A percentile compares a stretch with the other conserved stretches of the same genome.
phyloP scores from a whole-genome alignment of 2,329 filamentous ascomycete species.

The Fusarium metavorans region DNA sequence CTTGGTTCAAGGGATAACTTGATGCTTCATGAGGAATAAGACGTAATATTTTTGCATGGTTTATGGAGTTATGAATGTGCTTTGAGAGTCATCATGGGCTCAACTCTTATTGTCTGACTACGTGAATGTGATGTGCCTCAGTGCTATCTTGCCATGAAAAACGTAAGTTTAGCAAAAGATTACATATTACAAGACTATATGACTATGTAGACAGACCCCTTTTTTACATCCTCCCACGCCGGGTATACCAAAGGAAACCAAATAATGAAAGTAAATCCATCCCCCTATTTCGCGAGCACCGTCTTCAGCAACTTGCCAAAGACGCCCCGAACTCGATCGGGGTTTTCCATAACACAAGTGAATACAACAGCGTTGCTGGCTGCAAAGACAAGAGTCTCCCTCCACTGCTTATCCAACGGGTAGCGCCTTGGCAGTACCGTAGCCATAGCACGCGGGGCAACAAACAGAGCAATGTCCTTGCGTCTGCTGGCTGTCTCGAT shows the following conservation, averaged over 20 bases:
- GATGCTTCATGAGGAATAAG: not conserved
- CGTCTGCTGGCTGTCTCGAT: constrained; percentile 74
- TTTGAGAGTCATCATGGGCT: not conserved
- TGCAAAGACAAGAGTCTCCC: constrained; percentile 75
- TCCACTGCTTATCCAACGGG: constrained; percentile 70
- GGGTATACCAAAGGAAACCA: not conserved
- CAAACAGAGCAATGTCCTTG: constrained; percentile 84
- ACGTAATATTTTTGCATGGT: constrained; percentile 3
- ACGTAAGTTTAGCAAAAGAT: not conserved
- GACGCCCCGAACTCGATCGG: constrained; percentile 73
- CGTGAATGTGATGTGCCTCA: not conserved
- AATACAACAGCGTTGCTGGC: constrained; percentile 77
- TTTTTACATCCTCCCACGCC: not conserved
- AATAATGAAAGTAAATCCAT: not conserved
- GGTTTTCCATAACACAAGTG: constrained; percentile 73
- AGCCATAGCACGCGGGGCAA: constrained; percentile 81
- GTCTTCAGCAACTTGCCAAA: constrained; percentile 70
- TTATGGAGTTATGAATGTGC: constrained; percentile 11
- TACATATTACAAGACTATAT: constrained; percentile 19
- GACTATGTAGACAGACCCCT: not conserved
- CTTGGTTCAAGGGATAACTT: constrained; percentile 54
- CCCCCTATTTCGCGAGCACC: constrained; percentile 56
- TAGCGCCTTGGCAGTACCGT: constrained; percentile 81
- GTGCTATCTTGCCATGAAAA: not conserved
- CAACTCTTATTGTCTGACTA: not conserved